Percentiles rank a stretch among this genome's conserved stretches.
phyloP scores from a whole-genome alignment of 2,329 filamentous ascomycete species.

The Gyromitra esculenta region DNA sequence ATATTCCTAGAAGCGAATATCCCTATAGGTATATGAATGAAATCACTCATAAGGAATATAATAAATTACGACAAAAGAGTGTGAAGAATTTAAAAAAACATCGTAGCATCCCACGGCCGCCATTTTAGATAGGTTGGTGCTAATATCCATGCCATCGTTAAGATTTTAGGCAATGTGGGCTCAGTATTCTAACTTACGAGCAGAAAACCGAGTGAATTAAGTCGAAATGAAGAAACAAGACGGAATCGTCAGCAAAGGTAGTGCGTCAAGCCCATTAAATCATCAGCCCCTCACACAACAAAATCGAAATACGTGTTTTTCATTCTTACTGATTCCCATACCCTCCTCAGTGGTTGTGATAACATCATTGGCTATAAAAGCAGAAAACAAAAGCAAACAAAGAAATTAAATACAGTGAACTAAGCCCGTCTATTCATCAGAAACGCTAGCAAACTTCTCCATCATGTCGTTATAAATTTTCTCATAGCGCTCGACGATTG shows the following conservation, averaged over 20 bases:
- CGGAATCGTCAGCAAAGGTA: neutral
- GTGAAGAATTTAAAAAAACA: neutral
- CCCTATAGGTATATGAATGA: too few species aligned
- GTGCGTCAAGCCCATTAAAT: neutral
- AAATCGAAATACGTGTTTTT: neutral
- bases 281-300: neutral
- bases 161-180: neutral
- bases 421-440: slow-evolving; percentile 77
- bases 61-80: too few species aligned
- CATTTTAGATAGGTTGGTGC: neutral
- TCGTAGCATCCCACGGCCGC: neutral
- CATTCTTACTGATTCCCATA: neutral
- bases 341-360: slow-evolving; percentile 14
- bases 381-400: slow-evolving; percentile 32
- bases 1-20: too few species aligned
- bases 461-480: slow-evolving; percentile 88
- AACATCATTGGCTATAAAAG: slow-evolving; percentile 26
- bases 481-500: slow-evolving; percentile 79
- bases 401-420: slow-evolving; percentile 46
- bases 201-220: neutral
- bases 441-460: slow-evolving; percentile 95
- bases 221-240: neutral
- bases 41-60: too few species aligned
- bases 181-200: neutral
- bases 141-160: neutral